A percentile compares a stretch with the other conserved stretches of the same genome.
phyloP scores from a whole-genome alignment of 2,329 filamentous ascomycete genomes.

The Ampelomyces quisqualis region DNA sequence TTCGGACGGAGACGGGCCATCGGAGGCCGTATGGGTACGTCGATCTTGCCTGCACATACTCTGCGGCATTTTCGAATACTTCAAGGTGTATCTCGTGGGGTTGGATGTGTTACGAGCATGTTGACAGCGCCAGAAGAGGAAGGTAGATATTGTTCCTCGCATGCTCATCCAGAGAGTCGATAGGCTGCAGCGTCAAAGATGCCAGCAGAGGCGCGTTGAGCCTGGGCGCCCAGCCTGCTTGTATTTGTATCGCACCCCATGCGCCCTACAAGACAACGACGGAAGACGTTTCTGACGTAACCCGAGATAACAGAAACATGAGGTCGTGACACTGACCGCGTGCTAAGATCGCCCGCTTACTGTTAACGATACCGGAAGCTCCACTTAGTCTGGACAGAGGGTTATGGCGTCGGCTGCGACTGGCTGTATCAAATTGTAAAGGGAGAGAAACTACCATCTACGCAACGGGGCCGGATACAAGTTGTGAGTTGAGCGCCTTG shows the following conservation, averaged over 20 bases:
- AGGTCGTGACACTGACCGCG: slow-evolving; percentile 16
- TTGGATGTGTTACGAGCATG: slow-evolving; percentile 2
- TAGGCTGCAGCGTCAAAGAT: slow-evolving; percentile 2
- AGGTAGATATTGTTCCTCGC: slow-evolving; percentile 4
- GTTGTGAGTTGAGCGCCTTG: too few relatives aligned
- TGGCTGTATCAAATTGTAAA: slow-evolving; percentile 3
- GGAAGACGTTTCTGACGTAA: slow-evolving; percentile 21
- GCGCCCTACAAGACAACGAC: slow-evolving; percentile 9
- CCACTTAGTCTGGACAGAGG: slow-evolving; percentile 13
- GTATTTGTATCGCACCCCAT: slow-evolving; percentile 12
- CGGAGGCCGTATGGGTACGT: slow-evolving; percentile 2
- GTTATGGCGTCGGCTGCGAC: slow-evolving; percentile 7
- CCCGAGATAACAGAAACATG: slow-evolving; percentile 19
- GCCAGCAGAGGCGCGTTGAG: slow-evolving; percentile 9
- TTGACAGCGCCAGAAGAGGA: slow-evolving; percentile 7
- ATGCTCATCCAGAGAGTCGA: slow-evolving; percentile 7
- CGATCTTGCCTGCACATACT: not conserved
- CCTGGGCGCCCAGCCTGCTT: slow-evolving; percentile 27
- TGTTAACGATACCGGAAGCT: slow-evolving; percentile 13
- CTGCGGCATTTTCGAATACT: not conserved
- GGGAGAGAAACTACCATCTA: too few relatives aligned
- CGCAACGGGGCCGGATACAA: not conserved
- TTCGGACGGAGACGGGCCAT: slow-evolving; percentile 6
- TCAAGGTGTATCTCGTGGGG: slow-evolving; percentile 13
- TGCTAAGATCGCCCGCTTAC: slow-evolving; percentile 4